Conservation (phyloP, 192 early-diverging fungal species). For the Coemansia guatemalensis region DNA sequence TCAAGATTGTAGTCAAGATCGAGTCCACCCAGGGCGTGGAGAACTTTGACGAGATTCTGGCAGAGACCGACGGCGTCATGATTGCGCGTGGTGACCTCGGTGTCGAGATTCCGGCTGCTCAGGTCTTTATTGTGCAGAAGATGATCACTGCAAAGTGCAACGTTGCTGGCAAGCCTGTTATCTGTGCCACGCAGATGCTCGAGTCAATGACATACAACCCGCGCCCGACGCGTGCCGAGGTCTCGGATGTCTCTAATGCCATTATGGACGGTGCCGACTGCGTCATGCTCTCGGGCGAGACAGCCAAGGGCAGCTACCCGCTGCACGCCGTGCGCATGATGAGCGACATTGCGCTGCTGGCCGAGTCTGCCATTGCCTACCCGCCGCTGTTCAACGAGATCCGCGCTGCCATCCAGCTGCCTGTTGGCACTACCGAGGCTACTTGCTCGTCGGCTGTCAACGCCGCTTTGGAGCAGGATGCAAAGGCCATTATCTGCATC, state of each 20-base stretch:
- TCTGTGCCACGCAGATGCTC: constrained; percentile 98
- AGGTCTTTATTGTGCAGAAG: constrained; percentile 93
- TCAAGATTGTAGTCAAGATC: constrained; percentile 97
- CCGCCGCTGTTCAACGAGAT: constrained; percentile 91
- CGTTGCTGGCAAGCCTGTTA: constrained; percentile 92
- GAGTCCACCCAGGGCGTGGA: constrained; percentile 96
- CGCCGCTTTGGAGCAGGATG: constrained; percentile 78
- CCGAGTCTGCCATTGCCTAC: constrained; percentile 94
- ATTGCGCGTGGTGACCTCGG: constrained; percentile 98
- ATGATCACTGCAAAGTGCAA: constrained; percentile 99
- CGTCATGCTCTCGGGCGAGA: constrained; percentile 99
- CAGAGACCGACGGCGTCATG: constrained; percentile 95
- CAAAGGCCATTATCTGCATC: constrained; percentile 86
- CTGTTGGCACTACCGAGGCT: constrained; percentile 86
- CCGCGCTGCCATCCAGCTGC: constrained; percentile 69
- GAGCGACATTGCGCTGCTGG: constrained; percentile 87
- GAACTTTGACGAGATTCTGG: constrained; percentile 98
- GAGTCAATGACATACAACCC: constrained; percentile 96
- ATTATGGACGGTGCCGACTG: constrained; percentile 97
- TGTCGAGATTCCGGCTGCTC: constrained; percentile 93
- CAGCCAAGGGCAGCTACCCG: constrained; percentile 93
- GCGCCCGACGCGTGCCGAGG: constrained; percentile 98
- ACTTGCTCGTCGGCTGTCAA: constrained; percentile 88
- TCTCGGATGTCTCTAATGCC: constrained; percentile 98
- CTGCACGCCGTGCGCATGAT: constrained; percentile 91